Percentiles rank a stretch among this genome's conserved stretches.
Conservation (phyloP, 768 basidiomycete species). For the Lactarius vividus region DNA sequence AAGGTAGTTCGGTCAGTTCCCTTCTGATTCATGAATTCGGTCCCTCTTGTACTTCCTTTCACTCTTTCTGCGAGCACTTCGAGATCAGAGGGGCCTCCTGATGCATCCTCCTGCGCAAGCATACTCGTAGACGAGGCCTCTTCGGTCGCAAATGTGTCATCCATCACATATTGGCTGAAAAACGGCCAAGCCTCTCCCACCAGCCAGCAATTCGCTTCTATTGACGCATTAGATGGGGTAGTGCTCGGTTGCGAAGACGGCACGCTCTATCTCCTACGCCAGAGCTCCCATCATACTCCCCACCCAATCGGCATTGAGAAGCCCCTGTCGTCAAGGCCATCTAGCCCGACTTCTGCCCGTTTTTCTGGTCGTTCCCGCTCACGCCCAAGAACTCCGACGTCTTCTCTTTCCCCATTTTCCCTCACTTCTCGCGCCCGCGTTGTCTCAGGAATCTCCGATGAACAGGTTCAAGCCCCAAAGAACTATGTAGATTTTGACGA, state of each 20-base stretch:
- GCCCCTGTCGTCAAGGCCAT: conserved; percentile 14
- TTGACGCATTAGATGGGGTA: conserved; percentile 29
- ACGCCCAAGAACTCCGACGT: conserved; percentile 17
- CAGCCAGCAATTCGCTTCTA: conserved; percentile 6
- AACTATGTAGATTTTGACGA: conserved; percentile 82
- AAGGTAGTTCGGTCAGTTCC: too few species aligned
- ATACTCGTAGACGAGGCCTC: conserved; percentile 16
- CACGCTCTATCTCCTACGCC: conserved; percentile 36
- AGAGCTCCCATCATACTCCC: conserved; percentile 1
- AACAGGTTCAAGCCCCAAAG: conserved; percentile 73
- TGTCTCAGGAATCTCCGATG: conserved; percentile 68
- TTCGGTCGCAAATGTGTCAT: conserved; percentile 8
- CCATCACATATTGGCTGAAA: conserved; percentile 8
- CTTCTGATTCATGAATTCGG: conserved; percentile 16
- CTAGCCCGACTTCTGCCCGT: conserved; percentile 12
- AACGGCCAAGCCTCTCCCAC: background rate
- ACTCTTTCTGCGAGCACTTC: conserved; percentile 10
- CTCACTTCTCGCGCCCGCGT: conserved; percentile 57
- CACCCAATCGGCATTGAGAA: conserved; percentile 13
- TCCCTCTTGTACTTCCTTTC: conserved; percentile 21
- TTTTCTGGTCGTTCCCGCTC: conserved; percentile 23
- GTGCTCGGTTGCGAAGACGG: conserved; percentile 41
- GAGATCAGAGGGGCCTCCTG: background rate
- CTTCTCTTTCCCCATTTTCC: conserved; percentile 45
- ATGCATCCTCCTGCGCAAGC: background rate